phyloP scores from a whole-genome alignment of 345 rosid species.

The Zanthoxylum bungeanum region DNA sequence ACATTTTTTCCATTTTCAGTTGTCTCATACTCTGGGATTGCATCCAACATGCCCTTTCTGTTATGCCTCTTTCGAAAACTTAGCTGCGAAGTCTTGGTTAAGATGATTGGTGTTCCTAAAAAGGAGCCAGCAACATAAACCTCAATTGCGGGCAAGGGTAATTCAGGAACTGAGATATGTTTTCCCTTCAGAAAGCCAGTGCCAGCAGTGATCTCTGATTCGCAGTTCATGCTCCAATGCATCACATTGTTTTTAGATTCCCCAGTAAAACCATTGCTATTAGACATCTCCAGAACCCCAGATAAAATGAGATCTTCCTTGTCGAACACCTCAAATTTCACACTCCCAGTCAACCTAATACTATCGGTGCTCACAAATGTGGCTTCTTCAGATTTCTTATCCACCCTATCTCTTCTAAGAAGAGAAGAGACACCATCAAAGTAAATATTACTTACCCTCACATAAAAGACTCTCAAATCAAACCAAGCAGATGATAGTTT shows the following conservation, averaged over 20 bases:
- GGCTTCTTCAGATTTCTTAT: conserved; percentile 76
- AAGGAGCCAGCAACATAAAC: conserved; percentile 82
- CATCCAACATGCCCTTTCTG: conserved; percentile 52
- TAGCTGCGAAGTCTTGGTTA: conserved; percentile 75
- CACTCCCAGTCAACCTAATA: conserved; percentile 74
- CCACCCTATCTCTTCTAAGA: conserved; percentile 81
- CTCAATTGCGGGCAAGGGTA: conserved; percentile 57
- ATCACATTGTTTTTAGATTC: conserved; percentile 55
- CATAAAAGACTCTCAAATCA: conserved; percentile 89
- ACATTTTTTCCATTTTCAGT: conserved; percentile 42
- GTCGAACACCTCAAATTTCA: conserved; percentile 74
- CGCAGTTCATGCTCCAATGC: conserved; percentile 79
- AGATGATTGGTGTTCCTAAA: conserved; percentile 72
- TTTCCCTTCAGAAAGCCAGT: conserved; percentile 70
- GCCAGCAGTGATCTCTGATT: conserved; percentile 46
- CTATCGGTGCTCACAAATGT: conserved; percentile 88
- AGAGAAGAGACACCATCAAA: conserved; percentile 58
- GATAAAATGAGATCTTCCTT: conserved; percentile 62
- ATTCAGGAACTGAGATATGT: conserved; percentile 42
- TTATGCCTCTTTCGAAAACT: conserved; percentile 59
- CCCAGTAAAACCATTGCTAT: conserved; percentile 45
- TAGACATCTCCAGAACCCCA: conserved; percentile 68
- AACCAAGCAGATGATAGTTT: conserved; percentile 52
- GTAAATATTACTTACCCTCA: conserved; percentile 64
- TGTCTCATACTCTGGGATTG: conserved; percentile 74